These are phyloP conservation scores for Lasiosphaeriaceae sp. DNA, from an alignment of 495 filamentous ascomycete genomes.

Conservation along the genomic window DNA sequence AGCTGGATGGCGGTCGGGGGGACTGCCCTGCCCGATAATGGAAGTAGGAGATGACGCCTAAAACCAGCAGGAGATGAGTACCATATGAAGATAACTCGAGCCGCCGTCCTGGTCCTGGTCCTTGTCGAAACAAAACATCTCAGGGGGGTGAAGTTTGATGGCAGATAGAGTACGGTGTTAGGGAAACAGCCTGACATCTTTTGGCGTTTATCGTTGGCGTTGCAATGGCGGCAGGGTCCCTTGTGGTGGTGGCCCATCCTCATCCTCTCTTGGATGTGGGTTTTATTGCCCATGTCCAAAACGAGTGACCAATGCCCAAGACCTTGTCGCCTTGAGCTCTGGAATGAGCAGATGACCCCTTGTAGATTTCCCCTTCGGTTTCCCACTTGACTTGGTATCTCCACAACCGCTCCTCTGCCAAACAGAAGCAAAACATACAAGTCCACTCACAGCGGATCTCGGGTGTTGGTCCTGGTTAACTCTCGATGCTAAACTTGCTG, in stretches of 20 bases:
- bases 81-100: too few relatives aligned
- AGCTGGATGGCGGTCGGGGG: neutral
- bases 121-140: neutral
- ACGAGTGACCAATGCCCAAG: neutral
- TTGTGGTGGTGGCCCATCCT: neutral
- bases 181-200: neutral
- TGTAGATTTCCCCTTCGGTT: neutral
- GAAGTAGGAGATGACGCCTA: neutral
- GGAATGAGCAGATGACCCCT: neutral
- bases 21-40: neutral
- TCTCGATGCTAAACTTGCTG: neutral
- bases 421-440: neutral
- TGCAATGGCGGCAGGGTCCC: neutral
- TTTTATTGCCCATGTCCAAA: neutral
- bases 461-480: neutral
- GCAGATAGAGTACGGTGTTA: neutral
- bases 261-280: constrained; percentile 2
- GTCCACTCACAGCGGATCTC: neutral
- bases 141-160: neutral
- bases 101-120: too few relatives aligned
- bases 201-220: neutral
- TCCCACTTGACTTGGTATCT: neutral
- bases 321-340: too few relatives aligned
- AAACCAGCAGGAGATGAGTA: too few relatives aligned
- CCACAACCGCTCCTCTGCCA: neutral